Evolutionary conservation across 345 rosid species (phyloP).

Genomic region (Eucalyptus cloeziana): DNA sequence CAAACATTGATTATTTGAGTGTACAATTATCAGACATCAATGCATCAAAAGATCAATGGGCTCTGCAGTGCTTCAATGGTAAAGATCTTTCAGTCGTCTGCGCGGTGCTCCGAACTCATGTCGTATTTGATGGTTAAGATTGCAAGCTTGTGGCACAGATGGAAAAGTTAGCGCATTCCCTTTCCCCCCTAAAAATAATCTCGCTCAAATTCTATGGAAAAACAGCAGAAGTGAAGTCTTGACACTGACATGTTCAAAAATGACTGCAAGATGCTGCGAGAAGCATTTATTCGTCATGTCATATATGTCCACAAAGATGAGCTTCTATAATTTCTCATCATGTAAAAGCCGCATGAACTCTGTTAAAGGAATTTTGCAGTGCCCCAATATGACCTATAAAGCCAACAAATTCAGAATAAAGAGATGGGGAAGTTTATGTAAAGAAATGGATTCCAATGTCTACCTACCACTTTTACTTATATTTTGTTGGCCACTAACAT

Average conservation of each 20-base stretch:
- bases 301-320: too few relatives aligned
- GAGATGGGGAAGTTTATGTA: neutral
- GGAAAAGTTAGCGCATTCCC: neutral
- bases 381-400: neutral
- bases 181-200: neutral
- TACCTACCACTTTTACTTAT: neutral
- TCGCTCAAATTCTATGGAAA: too few relatives aligned
- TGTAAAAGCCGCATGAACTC: too few relatives aligned
- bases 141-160: neutral
- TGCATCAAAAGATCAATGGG: conserved; percentile 45
- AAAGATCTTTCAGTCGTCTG: neutral
- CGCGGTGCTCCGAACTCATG: too few relatives aligned
- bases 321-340: too few relatives aligned
- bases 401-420: neutral
- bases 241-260: too few relatives aligned
- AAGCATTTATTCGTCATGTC: too few relatives aligned
- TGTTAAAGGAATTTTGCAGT: too few relatives aligned
- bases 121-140: neutral
- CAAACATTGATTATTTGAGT: too few relatives aligned
- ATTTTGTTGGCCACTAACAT: neutral
- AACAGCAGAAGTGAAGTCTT: too few relatives aligned
- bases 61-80: conserved; percentile 65
- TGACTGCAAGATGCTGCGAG: too few relatives aligned
- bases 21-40: conserved; percentile 9
- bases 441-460: neutral